Percentiles rank a stretch among this genome's conserved stretches.
Evolutionary conservation across 495 filamentous ascomycete species (phyloP).

Genomic region (Penicillium turbatum): DNA sequence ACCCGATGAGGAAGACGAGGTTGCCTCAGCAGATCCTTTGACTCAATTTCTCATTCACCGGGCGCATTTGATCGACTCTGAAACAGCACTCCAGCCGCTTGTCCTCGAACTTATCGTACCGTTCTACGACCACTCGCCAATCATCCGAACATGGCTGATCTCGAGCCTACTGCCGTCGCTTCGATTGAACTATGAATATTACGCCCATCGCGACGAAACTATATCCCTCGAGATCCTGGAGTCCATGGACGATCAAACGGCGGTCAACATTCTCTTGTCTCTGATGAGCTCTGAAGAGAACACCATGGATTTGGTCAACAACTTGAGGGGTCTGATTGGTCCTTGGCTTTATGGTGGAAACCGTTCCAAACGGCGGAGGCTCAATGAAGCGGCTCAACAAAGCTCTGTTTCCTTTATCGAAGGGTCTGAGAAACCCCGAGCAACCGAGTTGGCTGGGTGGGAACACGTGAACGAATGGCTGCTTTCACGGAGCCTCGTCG

Average conservation of each 20-base stretch:
- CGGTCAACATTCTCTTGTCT: constrained; percentile 64
- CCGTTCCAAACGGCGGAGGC: constrained; percentile 56
- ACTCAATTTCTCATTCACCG: constrained; percentile 72
- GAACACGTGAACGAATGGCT: constrained; percentile 78
- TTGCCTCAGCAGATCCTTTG: constrained; percentile 51
- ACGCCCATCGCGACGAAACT: constrained; percentile 53
- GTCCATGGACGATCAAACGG: constrained; percentile 53
- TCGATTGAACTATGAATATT: constrained; percentile 80
- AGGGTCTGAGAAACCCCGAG: constrained; percentile 17
- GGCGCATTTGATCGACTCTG: constrained; percentile 68
- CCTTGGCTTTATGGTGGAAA: constrained; percentile 77
- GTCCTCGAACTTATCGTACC: constrained; percentile 67
- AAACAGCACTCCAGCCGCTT: constrained; percentile 71
- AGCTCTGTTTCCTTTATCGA: constrained; percentile 31
- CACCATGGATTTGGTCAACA: constrained; percentile 54
- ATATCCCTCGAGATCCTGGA: constrained; percentile 59
- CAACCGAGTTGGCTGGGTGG: constrained; percentile 53
- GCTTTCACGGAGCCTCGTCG: constrained; percentile 54
- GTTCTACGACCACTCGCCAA: constrained; percentile 64
- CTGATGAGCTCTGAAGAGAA: constrained; percentile 48
- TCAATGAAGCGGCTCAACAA: constrained; percentile 32
- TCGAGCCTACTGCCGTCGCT: constrained; percentile 74
- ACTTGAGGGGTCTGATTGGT: constrained; percentile 69
- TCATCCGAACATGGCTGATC: constrained; percentile 69
- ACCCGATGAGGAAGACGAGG: constrained; percentile 41